Conservation (phyloP, 2,329 filamentous ascomycete species). For the Zasmidium citrigriseum region DNA sequence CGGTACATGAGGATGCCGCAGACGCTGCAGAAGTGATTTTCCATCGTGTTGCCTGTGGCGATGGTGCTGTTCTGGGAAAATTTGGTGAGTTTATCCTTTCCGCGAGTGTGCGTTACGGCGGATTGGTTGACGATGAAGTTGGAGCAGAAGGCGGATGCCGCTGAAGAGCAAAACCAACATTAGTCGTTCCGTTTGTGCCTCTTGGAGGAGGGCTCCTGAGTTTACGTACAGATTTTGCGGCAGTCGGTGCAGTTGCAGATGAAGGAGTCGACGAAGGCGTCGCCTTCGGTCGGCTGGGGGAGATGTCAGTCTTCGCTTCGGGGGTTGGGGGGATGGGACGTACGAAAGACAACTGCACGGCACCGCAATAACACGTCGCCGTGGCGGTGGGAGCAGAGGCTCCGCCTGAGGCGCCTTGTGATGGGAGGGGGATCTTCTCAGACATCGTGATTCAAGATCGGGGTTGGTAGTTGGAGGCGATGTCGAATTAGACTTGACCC, state of each 20-base stretch:
- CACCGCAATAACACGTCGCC: conserved; percentile 61
- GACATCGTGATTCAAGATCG: conserved; percentile 3
- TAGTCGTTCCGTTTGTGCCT: too few species aligned
- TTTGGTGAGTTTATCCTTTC: conserved; percentile 51
- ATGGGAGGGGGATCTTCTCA: conserved; percentile 16
- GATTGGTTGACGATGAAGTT: conserved; percentile 56
- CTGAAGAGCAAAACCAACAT: too few species aligned
- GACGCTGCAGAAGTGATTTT: conserved; percentile 61
- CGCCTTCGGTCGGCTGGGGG: conserved; percentile 41
- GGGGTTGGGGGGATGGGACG: conserved; percentile 24
- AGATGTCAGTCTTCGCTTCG: not conserved
- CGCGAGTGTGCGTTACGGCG: conserved; percentile 52
- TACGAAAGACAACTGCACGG: conserved; percentile 57
- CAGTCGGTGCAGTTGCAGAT: conserved; percentile 64
- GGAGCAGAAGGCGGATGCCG: conserved; percentile 58
- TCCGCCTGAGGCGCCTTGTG: conserved; percentile 19
- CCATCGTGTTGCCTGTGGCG: conserved; percentile 53
- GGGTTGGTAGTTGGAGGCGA: not conserved
- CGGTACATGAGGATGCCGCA: conserved; percentile 66
- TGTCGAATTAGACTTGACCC: not conserved
- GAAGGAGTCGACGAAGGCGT: conserved; percentile 53
- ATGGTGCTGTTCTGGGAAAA: conserved; percentile 53
- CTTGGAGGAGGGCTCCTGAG: not conserved
- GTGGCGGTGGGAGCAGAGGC: conserved; percentile 43
- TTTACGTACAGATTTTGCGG: conserved; percentile 32